Base-by-base conservation (phyloP, 129 eudicot genomes). In the Lonicera japonica region DNA sequence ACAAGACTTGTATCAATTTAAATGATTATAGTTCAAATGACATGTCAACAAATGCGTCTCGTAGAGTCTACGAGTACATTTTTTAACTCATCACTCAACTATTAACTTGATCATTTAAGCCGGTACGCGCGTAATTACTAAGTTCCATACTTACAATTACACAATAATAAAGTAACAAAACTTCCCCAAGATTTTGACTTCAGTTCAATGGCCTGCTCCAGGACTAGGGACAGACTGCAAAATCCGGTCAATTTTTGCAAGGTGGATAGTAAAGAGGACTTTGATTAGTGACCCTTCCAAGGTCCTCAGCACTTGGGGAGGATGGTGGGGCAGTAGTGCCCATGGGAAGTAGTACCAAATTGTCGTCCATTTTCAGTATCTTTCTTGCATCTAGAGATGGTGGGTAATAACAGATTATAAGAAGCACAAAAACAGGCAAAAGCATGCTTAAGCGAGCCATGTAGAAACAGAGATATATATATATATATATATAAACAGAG, bases 301-400 rank as follows among this genome's bases (percentile, higher is more conserved):
- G 20, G 19, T 51, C 60, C 56, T 52, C 56, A 0, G 50, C 21
- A 63, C 71, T 64, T 18, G 67, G 66, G 21, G 73, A 45, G 45
- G 82, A 48, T 47, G 56, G 41, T 25, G 70, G 16, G 61, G 36
- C 6, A 29, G 60, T 59, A 22, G 45, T 8, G 40, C 24, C 72
- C 63, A 61, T 64, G 20, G 58, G 61, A 66, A 66, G 56, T 46
- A 51, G 21, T 12, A 0, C 56, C 60, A 67, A 61, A 61, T 25
- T 61, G 6, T 20, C 75, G 54, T 71, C 69, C 74, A 21, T 21
- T 25, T 22, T 54, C 63, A 65, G 15, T 61, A 77, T 45, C 66
- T 48, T 77, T 20, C 87, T 51, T 61, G 83, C 83, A 45, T 81
- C 80, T 24, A 67, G 45, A 36, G 34, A 41, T 19, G 69, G 56